Conservation (phyloP, 345 rosid species). For the Citrus medica region DNA sequence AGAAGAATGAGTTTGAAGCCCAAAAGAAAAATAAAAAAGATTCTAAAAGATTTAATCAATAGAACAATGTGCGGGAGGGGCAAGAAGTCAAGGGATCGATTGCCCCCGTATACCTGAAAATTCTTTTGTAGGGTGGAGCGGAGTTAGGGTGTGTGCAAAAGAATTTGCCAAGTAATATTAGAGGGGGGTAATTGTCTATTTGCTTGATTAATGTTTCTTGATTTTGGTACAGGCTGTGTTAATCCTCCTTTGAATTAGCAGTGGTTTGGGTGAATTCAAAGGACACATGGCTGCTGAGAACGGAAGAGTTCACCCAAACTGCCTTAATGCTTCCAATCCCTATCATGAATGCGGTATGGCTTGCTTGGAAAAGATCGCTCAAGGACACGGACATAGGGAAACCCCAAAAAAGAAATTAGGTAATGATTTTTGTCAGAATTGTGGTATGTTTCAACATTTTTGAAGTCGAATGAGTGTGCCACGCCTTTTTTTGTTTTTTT, state of each 20-base stretch:
- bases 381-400: conserved; percentile 22
- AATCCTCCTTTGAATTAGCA: conserved; percentile 1
- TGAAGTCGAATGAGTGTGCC: not conserved
- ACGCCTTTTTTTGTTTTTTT: not conserved
- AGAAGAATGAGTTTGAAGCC: not conserved
- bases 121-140: no score
- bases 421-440: conserved; percentile 2
- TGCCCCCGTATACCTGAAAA: no score
- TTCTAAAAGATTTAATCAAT: not conserved
- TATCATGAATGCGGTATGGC: conserved; percentile 56
- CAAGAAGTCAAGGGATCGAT: not conserved
- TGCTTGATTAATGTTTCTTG: not conserved
- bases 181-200: not conserved
- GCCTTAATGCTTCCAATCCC: conserved; percentile 55
- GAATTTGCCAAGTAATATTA: not conserved
- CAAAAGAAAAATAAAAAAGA: not conserved
- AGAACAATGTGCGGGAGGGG: not conserved
- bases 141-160: not conserved
- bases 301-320: conserved; percentile 39
- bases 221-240: conserved; percentile 4
- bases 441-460: not conserved
- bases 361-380: conserved; percentile 48
- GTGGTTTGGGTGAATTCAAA: not conserved
- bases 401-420: conserved; percentile 26
- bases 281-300: conserved; percentile 21